Percentiles rank a stretch among this genome's conserved stretches.
Conservation (phyloP, 768 basidiomycete genomes). For the Hydnomerulius pinastri region DNA sequence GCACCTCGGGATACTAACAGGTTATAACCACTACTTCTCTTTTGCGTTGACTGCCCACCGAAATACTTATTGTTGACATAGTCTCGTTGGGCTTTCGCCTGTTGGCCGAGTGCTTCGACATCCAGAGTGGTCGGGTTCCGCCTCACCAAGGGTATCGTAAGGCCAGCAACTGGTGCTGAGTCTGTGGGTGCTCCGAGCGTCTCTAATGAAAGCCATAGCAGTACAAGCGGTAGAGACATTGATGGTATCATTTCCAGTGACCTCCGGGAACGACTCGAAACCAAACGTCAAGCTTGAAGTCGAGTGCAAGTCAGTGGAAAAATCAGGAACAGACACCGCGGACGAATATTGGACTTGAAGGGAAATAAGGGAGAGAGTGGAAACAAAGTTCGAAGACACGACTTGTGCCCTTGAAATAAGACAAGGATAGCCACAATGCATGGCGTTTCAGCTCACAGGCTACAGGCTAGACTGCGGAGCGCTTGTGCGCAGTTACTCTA, state of each 20-base stretch:
- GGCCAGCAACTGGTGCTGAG: conserved; percentile 5
- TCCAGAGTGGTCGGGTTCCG: conserved; percentile 11
- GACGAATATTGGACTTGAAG: not conserved
- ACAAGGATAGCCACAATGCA: not conserved
- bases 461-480: not conserved
- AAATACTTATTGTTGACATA: conserved; percentile 49
- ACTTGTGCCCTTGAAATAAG: not conserved
- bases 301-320: not conserved
- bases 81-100: conserved; percentile 49
- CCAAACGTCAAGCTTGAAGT: not conserved
- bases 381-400: not conserved
- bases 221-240: conserved; percentile 10
- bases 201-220: conserved; percentile 13
- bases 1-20: conserved; percentile 38
- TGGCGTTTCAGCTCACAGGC: not conserved
- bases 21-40: conserved; percentile 53
- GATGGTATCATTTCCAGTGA: conserved; percentile 18
- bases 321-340: not conserved
- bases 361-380: not conserved
- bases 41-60: conserved; percentile 30
- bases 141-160: conserved; percentile 22
- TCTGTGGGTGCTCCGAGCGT: conserved; percentile 17
- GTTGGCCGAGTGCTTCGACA: conserved; percentile 4
- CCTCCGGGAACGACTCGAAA: not conserved
- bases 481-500: not conserved